Conservation (phyloP, 1,284 basidiomycete species). For the Apiotrichum brassicae region DNA sequence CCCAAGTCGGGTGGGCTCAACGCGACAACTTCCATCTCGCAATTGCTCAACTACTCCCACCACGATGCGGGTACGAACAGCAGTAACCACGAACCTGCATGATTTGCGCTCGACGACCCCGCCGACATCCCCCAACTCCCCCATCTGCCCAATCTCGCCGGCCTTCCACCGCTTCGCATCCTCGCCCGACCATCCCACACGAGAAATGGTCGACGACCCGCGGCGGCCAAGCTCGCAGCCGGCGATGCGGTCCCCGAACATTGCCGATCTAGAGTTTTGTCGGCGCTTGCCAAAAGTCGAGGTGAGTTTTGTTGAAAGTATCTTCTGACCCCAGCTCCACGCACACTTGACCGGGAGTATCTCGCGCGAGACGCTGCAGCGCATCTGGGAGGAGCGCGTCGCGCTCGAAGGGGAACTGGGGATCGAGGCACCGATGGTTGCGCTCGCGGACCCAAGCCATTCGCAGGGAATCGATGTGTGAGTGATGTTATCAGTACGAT, state of each 20-base stretch:
- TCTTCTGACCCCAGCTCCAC: constrained; percentile 22
- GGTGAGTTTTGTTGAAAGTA: constrained; percentile 1
- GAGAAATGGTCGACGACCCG: no score
- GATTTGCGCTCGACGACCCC: neutral
- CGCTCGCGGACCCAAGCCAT: constrained; percentile 13
- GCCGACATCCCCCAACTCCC: neutral
- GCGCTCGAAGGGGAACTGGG: constrained; percentile 9
- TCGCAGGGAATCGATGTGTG: constrained; percentile 23
- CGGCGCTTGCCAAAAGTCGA: constrained; percentile 26
- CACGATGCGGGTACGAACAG: no score
- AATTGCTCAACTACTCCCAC: no score
- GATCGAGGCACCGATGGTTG: constrained; percentile 12
- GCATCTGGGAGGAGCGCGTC: constrained; percentile 20
- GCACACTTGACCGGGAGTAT: constrained; percentile 30
- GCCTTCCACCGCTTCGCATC: neutral
- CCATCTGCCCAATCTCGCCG: neutral
- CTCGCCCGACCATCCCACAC: neutral
- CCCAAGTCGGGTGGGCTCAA: no score
- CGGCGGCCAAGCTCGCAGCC: no score
- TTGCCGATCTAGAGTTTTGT: constrained; percentile 22
- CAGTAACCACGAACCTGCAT: neutral
- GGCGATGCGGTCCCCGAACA: no score
- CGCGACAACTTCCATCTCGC: no score
- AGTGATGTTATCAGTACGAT: no score
- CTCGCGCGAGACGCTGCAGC: constrained; percentile 19